Percentiles rank a stretch among this genome's conserved stretches.
Evolutionary conservation across 2,329 filamentous ascomycete genomes (phyloP).

Genomic region (Hypoxylon sp.): DNA sequence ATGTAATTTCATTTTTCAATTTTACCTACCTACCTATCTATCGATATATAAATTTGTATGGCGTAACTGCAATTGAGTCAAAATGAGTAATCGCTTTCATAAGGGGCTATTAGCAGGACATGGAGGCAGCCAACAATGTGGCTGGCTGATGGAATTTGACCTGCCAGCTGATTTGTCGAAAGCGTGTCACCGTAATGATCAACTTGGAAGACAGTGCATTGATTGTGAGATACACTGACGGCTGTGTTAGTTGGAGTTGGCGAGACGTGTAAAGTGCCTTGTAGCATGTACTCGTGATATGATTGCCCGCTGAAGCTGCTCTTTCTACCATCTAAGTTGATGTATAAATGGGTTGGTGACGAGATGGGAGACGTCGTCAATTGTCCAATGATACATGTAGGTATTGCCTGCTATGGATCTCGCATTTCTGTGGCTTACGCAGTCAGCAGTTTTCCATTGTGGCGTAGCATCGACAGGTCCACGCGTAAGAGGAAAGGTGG

Average conservation of each 20-base stretch:
- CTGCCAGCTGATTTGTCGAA: constrained; percentile 11
- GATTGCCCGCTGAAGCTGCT: background rate
- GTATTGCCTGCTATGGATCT: background rate
- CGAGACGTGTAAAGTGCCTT: background rate
- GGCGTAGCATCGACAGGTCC: constrained; percentile 13
- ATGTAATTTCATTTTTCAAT: background rate
- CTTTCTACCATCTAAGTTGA: constrained; percentile 5
- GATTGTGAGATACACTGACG: background rate
- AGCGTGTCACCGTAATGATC: background rate
- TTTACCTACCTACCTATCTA: background rate
- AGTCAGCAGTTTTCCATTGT: constrained; percentile 5
- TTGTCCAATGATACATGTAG: too few species aligned
- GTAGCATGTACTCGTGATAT: background rate
- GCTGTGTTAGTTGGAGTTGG: background rate
- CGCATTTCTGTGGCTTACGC: constrained; percentile 24
- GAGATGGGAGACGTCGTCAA: too few species aligned
- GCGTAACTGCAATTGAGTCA: background rate
- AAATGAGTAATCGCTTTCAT: background rate
- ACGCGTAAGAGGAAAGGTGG: constrained; percentile 1
- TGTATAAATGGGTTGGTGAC: background rate
- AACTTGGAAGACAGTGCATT: constrained; percentile 12
- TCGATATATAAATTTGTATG: too few species aligned
- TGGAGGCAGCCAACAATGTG: constrained; percentile 29
- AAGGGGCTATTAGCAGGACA: too few species aligned
- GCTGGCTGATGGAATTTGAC: background rate